These are phyloP conservation scores for Phytopythium ostracodes DNA, from an alignment of 352 stramenopile genomes.

Conservation along the genomic window DNA sequence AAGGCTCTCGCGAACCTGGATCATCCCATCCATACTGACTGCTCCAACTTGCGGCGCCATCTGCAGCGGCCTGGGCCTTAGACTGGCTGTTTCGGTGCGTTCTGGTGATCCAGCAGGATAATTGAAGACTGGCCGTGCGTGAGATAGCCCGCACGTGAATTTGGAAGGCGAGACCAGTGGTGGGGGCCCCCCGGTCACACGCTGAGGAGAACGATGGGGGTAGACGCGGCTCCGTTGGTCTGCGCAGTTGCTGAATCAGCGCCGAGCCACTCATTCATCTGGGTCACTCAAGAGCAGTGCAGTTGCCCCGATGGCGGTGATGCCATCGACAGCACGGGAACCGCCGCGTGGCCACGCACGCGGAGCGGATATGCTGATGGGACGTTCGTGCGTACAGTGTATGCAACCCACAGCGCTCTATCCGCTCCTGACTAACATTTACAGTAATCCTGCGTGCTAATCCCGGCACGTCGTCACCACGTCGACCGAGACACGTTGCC, in stretches of 20 bases:
- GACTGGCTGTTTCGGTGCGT: background rate
- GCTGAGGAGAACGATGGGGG: background rate
- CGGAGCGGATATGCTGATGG: background rate
- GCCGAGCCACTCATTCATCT: background rate
- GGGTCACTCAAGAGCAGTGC: background rate
- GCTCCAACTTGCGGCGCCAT: background rate
- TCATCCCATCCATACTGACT: background rate
- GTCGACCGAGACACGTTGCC: background rate
- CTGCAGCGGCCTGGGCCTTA: background rate
- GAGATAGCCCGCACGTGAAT: background rate
- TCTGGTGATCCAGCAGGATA: constrained; percentile 3
- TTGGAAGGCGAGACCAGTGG: background rate
- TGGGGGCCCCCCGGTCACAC: background rate
- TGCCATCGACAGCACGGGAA: background rate
- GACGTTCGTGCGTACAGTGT: no score
- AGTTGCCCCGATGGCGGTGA: background rate
- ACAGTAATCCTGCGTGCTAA: background rate
- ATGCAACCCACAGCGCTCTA: background rate
- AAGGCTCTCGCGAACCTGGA: background rate
- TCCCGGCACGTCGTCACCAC: background rate
- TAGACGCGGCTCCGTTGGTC: background rate
- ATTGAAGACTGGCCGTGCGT: constrained; percentile 5
- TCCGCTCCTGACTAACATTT: background rate
- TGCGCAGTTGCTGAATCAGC: background rate
- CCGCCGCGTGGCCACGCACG: no score